phyloP scores from a whole-genome alignment of 768 basidiomycete species.

The Daedaleopsis sinensis region DNA sequence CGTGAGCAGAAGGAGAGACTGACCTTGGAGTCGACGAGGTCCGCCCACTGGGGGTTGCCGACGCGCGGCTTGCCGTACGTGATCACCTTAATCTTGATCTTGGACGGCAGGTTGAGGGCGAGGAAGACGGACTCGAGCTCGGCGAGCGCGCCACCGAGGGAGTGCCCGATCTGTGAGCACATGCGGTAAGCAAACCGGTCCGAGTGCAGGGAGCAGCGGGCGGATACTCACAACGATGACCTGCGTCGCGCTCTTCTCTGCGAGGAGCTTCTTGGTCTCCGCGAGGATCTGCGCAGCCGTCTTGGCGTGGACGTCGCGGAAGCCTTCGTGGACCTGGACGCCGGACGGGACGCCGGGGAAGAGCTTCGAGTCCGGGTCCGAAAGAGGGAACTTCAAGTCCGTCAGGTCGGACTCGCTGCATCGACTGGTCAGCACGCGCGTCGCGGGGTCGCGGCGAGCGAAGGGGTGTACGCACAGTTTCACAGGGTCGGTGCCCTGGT shows the following conservation, averaged over 20 bases:
- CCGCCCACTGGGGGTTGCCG: constrained; percentile 43
- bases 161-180: constrained; percentile 33
- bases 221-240: constrained; percentile 43
- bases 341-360: constrained; percentile 53
- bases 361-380: constrained; percentile 45
- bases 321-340: constrained; percentile 55
- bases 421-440: not conserved
- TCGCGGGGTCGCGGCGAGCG: not conserved
- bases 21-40: constrained; percentile 51
- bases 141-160: constrained; percentile 34
- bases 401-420: constrained; percentile 52
- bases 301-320: constrained; percentile 50
- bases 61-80: constrained; percentile 58
- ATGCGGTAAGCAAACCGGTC: not conserved
- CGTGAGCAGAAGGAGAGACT: too few species aligned
- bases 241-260: constrained; percentile 39
- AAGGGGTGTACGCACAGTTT: constrained; percentile 44
- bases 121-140: constrained; percentile 37
- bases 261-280: constrained; percentile 46
- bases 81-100: constrained; percentile 41
- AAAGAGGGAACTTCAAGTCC: constrained; percentile 46
- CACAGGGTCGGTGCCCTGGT: constrained; percentile 62
- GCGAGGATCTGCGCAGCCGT: constrained; percentile 50
- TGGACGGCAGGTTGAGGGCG: constrained; percentile 31
- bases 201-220: not conserved